Evolutionary conservation across 371 early-diverging fungal species (phyloP), one percentile per base, ranked within the genome.

Genomic region (Dichotomocladium elegans): DNA sequence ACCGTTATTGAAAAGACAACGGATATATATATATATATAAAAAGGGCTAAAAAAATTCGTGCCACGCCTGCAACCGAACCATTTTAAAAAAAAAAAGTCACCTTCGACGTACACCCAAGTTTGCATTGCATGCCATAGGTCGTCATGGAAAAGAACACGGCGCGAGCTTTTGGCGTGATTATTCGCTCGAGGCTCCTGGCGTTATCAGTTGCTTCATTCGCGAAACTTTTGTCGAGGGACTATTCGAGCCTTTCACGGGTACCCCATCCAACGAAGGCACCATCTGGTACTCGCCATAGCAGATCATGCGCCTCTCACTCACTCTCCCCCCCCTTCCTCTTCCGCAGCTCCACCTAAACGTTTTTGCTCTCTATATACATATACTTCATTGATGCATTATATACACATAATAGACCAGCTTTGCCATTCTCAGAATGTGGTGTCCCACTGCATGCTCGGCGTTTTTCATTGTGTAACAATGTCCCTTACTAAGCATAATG

Each of bases 101-200:
- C 53, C 57, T 68, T 4, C 61, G 56, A 24, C 57, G 58, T 33
- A 53, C 66, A 21, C 77, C 77, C 14, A 57, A 70, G 41, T 76
- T 76, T 48, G 56, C 64, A 47, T 51, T 76, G 44, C 67, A 64
- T 25, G 46, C 65, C 2, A 61, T 76, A 1, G 77, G 77, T 12
- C 61, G 77, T 22, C 69, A 72, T 61, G 71, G 70, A 5, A 56
- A 59, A 6, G 51, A 52, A 14, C 58, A 66, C 14, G 73, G 77
- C 1, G 62, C 66, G 0, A 66, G 71, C 34, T 76, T 76, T 22
- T 76, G 77, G 77, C 46, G 77, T 26, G 77, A 76, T 43, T 76
- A 76, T 37, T 70, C 54, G 14, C 31, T 76, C 1, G 57, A 34
- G 8, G 60, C 70, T 21, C 68, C 70, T 1, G 63, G 60, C 4